Evolutionary conservation across 257 asterid species (phyloP).

Genomic region (Gynochthodes officinalis): DNA sequence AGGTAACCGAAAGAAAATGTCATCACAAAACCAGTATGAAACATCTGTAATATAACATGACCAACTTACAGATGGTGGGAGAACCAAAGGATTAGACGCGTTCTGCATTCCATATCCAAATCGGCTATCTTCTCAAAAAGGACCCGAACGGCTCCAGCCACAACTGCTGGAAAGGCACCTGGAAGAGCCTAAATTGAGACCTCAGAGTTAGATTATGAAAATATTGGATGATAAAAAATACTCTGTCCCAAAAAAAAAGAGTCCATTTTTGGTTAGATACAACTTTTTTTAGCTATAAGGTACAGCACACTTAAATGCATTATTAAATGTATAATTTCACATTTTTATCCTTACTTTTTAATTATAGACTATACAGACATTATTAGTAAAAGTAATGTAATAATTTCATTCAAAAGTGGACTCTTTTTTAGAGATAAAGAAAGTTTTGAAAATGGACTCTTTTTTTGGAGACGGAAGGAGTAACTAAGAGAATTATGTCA

Average conservation of each 20-base stretch:
- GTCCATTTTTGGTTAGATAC: no score
- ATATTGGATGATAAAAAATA: slow-evolving; percentile 10
- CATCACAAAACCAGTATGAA: not conserved
- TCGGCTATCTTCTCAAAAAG: slow-evolving; percentile 91
- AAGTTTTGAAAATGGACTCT: no score
- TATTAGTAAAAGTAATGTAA: no score
- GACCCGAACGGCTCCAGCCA: slow-evolving; percentile 97
- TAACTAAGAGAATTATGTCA: not conserved
- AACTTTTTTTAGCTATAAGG: no score
- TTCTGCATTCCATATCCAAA: slow-evolving; percentile 94
- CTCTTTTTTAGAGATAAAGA: no score
- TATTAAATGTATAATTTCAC: no score
- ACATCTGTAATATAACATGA: not conserved
- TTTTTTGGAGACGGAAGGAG: no score
- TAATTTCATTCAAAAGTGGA: no score
- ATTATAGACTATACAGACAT: no score
- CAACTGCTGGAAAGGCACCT: slow-evolving; percentile 98
- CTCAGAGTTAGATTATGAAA: not conserved
- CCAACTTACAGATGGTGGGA: slow-evolving; percentile 93
- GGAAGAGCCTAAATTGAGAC: slow-evolving; percentile 79
- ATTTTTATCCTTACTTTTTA: no score
- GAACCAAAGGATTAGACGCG: slow-evolving; percentile 97
- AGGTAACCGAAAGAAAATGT: slow-evolving; percentile 3
- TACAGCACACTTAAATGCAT: no score
- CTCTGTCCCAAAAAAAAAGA: no score